Percentiles rank a stretch among this genome's conserved stretches.
Evolutionary conservation across 1,284 basidiomycete species (phyloP).

Genomic region (Austroboletus niveus): DNA sequence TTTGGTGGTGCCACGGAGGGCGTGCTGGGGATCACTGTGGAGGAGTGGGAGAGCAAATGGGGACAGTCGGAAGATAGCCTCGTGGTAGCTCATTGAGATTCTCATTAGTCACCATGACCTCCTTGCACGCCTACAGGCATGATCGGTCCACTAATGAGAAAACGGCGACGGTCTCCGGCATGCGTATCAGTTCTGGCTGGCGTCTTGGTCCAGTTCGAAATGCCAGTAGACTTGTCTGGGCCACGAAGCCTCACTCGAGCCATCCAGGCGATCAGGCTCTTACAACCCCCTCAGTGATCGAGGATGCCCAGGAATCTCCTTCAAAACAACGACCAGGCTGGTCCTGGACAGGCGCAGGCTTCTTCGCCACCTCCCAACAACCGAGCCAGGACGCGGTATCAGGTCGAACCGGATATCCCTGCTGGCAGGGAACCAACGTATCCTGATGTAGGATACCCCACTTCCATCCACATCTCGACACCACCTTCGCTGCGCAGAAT

Average conservation of each 20-base stretch:
- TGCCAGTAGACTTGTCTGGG: conserved; percentile 9
- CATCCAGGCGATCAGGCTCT: conserved; percentile 16
- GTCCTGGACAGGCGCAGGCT: conserved; percentile 10
- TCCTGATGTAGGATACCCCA: conserved; percentile 7
- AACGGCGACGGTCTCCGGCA: too few relatives aligned
- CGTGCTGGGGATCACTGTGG: conserved; percentile 34
- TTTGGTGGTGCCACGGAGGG: conserved; percentile 22
- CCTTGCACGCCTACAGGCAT: too few relatives aligned
- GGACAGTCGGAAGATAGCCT: not conserved
- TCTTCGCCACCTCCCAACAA: not conserved
- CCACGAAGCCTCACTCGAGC: not conserved
- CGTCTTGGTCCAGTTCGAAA: conserved; percentile 23
- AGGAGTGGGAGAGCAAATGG: conserved; percentile 28
- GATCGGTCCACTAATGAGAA: too few relatives aligned
- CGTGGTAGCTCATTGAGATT: not conserved
- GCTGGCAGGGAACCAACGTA: not conserved
- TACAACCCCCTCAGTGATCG: conserved; percentile 6
- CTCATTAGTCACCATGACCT: too few relatives aligned
- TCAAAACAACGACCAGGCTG: conserved; percentile 19
- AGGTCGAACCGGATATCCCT: not conserved
- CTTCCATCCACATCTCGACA: conserved; percentile 8
- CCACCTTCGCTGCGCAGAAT: conserved; percentile 7
- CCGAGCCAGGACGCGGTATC: not conserved
- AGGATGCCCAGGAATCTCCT: conserved; percentile 19
- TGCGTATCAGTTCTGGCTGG: not conserved